Evolutionary conservation across 495 filamentous ascomycete species (phyloP).

Genomic region (Neurospora sp.): DNA sequence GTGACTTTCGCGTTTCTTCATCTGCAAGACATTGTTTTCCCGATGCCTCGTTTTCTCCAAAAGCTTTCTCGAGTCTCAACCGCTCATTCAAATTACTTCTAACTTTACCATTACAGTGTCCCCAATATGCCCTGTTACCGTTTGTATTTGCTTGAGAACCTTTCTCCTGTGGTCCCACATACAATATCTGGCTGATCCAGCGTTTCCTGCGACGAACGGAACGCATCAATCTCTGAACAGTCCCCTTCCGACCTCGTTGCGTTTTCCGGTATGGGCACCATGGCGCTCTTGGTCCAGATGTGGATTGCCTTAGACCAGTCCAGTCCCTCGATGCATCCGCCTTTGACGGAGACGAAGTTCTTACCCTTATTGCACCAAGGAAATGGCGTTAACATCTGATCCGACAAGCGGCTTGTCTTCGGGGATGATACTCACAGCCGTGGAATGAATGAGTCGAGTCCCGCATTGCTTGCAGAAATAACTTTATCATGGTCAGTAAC

Average conservation of each 20-base stretch:
- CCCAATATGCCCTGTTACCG: background rate
- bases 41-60: background rate
- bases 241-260: conserved; percentile 35
- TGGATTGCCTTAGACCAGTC: conserved; percentile 47
- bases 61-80: background rate
- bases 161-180: conserved; percentile 7
- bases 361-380: conserved; percentile 24
- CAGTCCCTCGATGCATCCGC: conserved; percentile 49
- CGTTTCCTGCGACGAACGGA: conserved; percentile 24
- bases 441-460: conserved; percentile 45
- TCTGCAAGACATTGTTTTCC: background rate
- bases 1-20: background rate
- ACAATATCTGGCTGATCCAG: conserved; percentile 31
- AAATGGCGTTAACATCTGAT: background rate
- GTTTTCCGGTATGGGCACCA: conserved; percentile 53
- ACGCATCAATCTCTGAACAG: conserved; percentile 26
- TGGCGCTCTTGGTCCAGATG: conserved; percentile 51
- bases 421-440: conserved; percentile 25
- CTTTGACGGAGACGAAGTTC: conserved; percentile 48
- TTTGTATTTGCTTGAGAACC: background rate
- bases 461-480: conserved; percentile 54
- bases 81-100: background rate
- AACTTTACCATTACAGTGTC: background rate
- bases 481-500: conserved; percentile 11
- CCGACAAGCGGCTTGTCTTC: background rate